Evolutionary conservation across 176 grass and related monocot genomes (phyloP), one percentile per base, ranked within the genome.

Genomic region (Cymbopogon citratus): DNA sequence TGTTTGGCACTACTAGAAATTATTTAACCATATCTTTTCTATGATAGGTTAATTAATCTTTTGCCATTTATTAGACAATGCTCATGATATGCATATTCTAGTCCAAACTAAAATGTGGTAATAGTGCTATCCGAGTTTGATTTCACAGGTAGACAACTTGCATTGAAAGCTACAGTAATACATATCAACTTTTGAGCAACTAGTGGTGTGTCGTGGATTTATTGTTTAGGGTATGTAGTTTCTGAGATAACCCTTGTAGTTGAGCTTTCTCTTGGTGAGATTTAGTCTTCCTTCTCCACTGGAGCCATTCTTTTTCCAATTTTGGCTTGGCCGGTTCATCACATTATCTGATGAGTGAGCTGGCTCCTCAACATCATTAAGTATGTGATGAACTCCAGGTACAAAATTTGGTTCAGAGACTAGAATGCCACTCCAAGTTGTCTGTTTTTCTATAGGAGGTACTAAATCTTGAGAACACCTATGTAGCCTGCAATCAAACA

Each of bases 401-500:
- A 46, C 61, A 84, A 65, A 77, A 72, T 95, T 88, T 72, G 74
- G 76, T 75, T 91, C 92, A 7, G 86, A 81, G 27, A 51, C 61
- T 92, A 95, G 63, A 31, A 73, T 56, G 71, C 80, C 91, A 89
- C n/a, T 86, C 84, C 75, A 93, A 66, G 90, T 63, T 57, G 36
- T 76, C 29, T 98, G 95, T 83, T 98, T 98, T 82, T 98, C 95
- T 74, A 94, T 92, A 91, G 95, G 92, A 87, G 93, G 94, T 48
- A 98, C 92, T 90, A 94, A 80, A 84, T 98, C 95, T 86, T 98
- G 95, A 84, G 95, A 98, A 84, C 95, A 98, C 28, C 92, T 92
- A 31, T 98, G 95, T 60, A 94, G 52, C 82, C 89, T 98, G 83
- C 95, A 98, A 91, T 98, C 92, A 88, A 98, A 98, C 48, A 98